These are phyloP conservation scores for Rubia tinctorum DNA, from an alignment of 305 asterid species.

Conservation along the genomic window DNA sequence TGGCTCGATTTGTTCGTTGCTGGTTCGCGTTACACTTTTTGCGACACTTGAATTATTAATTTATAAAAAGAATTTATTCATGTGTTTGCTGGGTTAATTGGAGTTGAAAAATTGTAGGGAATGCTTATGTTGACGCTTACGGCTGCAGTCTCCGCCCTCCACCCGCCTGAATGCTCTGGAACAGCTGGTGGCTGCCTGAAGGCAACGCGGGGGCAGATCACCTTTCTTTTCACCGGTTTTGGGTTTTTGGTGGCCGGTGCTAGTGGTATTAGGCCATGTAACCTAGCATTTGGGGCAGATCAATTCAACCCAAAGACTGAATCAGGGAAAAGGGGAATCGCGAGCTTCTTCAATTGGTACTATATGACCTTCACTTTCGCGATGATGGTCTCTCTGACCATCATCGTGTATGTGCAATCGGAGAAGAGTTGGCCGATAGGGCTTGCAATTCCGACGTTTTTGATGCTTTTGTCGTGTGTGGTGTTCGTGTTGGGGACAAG, in stretches of 20 bases:
- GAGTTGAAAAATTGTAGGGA: not conserved
- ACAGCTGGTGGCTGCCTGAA: not conserved
- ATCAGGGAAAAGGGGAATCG: constrained; percentile 51
- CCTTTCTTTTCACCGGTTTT: constrained; percentile 5
- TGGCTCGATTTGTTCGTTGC: constrained; percentile 9
- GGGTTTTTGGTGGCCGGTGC: constrained; percentile 12
- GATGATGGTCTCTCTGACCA: constrained; percentile 45
- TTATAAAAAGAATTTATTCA: too few relatives aligned
- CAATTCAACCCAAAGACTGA: constrained; percentile 56
- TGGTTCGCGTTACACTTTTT: not conserved
- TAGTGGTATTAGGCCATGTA: constrained; percentile 80
- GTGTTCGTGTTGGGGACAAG: constrained; percentile 49
- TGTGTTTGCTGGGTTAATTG: not conserved
- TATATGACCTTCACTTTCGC: constrained; percentile 62
- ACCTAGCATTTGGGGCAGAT: constrained; percentile 80
- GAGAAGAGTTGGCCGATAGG: constrained; percentile 65
- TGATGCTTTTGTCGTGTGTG: constrained; percentile 52
- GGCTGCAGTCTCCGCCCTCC: not conserved
- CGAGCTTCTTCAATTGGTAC: constrained; percentile 88
- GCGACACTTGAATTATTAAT: not conserved
- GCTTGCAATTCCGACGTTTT: constrained; percentile 46
- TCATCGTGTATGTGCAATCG: constrained; percentile 68
- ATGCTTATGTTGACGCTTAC: not conserved
- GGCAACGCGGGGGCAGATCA: constrained; percentile 10
- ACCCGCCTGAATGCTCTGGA: constrained; percentile 1